Percentiles rank a stretch among this genome's conserved stretches.
Evolutionary conservation across 208 protist species (phyloP).

Genomic region (Wallacemonas rigidus): DNA sequence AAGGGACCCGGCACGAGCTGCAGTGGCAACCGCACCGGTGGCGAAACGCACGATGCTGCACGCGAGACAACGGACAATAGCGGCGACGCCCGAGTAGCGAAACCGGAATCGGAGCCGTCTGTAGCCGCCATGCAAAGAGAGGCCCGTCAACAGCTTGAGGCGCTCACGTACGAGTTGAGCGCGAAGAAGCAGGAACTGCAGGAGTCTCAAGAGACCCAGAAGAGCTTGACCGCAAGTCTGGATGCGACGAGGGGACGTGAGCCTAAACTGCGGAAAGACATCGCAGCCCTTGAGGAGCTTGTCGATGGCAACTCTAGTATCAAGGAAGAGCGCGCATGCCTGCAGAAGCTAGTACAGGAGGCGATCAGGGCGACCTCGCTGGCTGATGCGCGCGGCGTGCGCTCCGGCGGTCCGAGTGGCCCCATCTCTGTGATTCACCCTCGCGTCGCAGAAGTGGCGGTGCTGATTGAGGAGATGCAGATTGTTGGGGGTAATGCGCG

Average conservation of each 20-base stretch:
- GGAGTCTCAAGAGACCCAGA: constrained; percentile 7
- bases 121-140: background rate
- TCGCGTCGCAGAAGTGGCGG: constrained; percentile 65
- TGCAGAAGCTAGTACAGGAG: constrained; percentile 30
- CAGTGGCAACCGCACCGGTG: too few relatives aligned
- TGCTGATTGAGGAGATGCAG: constrained; percentile 78
- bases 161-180: constrained; percentile 2
- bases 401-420: constrained; percentile 1
- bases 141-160: background rate
- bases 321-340: constrained; percentile 13
- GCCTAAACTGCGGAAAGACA: constrained; percentile 9
- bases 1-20: too few relatives aligned
- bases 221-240: constrained; percentile 1
- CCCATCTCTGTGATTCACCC: constrained; percentile 54
- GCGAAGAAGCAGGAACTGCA: background rate
- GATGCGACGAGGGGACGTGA: constrained; percentile 1
- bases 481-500: constrained; percentile 80
- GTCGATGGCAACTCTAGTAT: constrained; percentile 9
- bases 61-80: too few relatives aligned
- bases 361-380: constrained; percentile 28
- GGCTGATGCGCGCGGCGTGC: background rate
- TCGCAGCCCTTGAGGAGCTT: constrained; percentile 12
- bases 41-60: too few relatives aligned
- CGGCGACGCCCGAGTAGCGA: too few relatives aligned
- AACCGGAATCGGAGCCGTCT: too few relatives aligned